Evolutionary conservation across 257 asterid species (phyloP), one percentile per base, ranked within the genome.

Genomic region (Scutellaria barbata): DNA sequence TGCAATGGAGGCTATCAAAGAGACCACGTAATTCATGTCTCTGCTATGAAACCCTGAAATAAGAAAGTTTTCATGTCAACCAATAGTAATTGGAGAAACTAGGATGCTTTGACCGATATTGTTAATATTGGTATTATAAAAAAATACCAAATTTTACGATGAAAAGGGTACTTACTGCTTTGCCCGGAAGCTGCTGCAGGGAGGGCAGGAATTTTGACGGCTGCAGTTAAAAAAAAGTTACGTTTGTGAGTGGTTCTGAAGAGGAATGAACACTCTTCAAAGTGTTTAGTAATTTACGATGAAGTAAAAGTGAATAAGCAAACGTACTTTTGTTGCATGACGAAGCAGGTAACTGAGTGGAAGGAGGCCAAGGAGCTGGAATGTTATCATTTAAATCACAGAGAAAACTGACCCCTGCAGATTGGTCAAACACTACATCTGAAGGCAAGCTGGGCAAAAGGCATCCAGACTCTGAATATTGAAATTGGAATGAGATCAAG

Each of bases 361-460:
- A 52, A 61, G 92, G 79, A 67, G 98, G 99, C 99, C 99, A 95
- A 35, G 97, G 99, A 63, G 99, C 98, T 13, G 96, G 98, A 81
- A 95, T 92, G 73, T 95, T 92, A 73, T 95, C 99, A 17, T 95
- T 95, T 82, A 95, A 86, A 79, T 95, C 99, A 60, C 99, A 95
- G 16, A 88, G 85, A 71, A 95, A 95, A 79, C 98, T 87, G 68
- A 92, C 81, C 68, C 97, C 99, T 2, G 88, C 30, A 17, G 88
- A 73, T 66, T 63, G 77, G 79, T 95, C 99, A 42, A 95, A 84
- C 40, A 86, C 82, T 25, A 88, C 92, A 57, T 95, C 99, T 10
- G 99, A 85, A 17, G 99, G 98, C 87, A 87, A 81, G 88, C 98
- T 92, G 7, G 97, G 95, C 71, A 95, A 79, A 78, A 95, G 98